phyloP scores from a whole-genome alignment of 768 basidiomycete genomes.

The Phallus indusiatus region DNA sequence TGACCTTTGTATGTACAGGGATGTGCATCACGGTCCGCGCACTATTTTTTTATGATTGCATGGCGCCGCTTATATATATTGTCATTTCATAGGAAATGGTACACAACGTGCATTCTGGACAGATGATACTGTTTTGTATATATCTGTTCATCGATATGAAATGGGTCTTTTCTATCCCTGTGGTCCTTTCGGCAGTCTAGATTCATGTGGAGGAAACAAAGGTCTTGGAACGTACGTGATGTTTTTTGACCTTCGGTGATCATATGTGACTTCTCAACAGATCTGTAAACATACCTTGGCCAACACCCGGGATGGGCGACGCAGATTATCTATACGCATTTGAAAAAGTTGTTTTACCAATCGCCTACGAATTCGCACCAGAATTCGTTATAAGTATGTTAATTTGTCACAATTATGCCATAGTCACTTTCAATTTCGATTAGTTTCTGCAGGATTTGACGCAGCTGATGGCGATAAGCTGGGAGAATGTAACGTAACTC shows the following conservation, averaged over 20 bases:
- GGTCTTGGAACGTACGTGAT: conserved; percentile 77
- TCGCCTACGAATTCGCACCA: conserved; percentile 92
- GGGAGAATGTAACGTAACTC: conserved; percentile 85
- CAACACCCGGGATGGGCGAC: conserved; percentile 77
- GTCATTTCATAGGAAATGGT: conserved; percentile 66
- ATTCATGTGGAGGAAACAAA: conserved; percentile 73
- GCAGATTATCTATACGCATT: conserved; percentile 97
- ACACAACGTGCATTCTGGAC: conserved; percentile 95
- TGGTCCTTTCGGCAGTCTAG: conserved; percentile 80
- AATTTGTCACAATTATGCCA: neutral
- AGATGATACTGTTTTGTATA: conserved; percentile 84
- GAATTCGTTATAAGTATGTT: conserved; percentile 89
- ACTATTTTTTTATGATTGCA: neutral
- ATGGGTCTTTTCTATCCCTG: conserved; percentile 88
- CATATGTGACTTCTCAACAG: conserved; percentile 30
- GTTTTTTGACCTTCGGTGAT: neutral
- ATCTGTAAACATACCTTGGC: conserved; percentile 96
- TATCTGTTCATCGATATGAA: conserved; percentile 93
- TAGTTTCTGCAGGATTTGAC: conserved; percentile 97
- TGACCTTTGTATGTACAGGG: conserved; percentile 42
- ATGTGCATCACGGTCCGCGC: conserved; percentile 81
- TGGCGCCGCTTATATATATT: neutral
- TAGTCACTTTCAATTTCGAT: neutral
- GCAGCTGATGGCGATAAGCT: conserved; percentile 89
- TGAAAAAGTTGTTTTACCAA: conserved; percentile 92